These are phyloP conservation scores for Euphorbia corollata DNA, from an alignment of 441 rosid genomes.

Conservation along the genomic window DNA sequence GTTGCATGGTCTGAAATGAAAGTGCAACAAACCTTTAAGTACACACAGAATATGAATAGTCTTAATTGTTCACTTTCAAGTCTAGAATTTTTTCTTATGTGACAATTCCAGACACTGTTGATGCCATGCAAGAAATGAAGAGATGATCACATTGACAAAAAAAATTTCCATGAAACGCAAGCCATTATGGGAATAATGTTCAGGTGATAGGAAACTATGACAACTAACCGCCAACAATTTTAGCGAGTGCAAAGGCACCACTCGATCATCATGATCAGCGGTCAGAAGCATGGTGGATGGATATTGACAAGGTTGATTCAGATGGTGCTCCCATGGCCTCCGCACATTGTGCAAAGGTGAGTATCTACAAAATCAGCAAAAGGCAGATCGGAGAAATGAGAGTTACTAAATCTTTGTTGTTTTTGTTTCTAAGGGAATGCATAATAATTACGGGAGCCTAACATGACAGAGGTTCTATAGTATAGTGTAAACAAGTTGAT, in stretches of 20 bases:
- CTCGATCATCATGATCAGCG: constrained; percentile 97
- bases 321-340: constrained; percentile 76
- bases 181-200: not conserved
- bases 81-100: no score
- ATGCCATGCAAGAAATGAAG: not conserved
- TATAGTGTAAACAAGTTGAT: not conserved
- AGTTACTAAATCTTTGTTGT: no score
- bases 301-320: constrained; percentile 42
- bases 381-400: not conserved
- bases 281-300: constrained; percentile 91
- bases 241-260: constrained; percentile 81
- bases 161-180: not conserved
- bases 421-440: not conserved
- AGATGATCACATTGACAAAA: not conserved
- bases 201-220: not conserved
- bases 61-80: not conserved
- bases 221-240: constrained; percentile 76
- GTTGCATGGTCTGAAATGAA: constrained; percentile 66
- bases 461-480: not conserved
- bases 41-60: no score
- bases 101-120: no score
- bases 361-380: constrained; percentile 43
- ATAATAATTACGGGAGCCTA: not conserved
- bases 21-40: not conserved
- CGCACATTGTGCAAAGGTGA: constrained; percentile 84